Conservation (phyloP, 2,329 filamentous ascomycete species). For the Aspergillus persii region DNA sequence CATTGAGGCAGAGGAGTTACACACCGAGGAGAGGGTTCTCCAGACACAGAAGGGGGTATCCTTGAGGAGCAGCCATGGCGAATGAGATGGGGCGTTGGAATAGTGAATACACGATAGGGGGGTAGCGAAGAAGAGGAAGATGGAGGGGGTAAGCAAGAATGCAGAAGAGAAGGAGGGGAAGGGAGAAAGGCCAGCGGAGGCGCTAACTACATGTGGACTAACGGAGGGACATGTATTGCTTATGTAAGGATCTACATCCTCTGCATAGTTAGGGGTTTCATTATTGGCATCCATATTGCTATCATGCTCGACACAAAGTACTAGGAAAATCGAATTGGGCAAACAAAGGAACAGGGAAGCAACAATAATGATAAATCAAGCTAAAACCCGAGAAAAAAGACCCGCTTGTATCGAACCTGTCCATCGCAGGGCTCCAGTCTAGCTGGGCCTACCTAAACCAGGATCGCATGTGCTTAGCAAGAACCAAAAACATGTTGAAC, state of each 20-base stretch:
- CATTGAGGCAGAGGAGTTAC: slow-evolving; percentile 12
- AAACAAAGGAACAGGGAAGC: neutral
- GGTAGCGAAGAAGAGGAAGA: neutral
- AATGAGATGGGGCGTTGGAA: slow-evolving; percentile 10
- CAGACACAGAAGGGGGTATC: slow-evolving; percentile 85
- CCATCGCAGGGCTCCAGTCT: neutral
- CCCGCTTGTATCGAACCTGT: neutral
- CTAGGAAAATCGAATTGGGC: neutral
- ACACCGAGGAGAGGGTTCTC: slow-evolving; percentile 95
- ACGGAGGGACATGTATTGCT: too few relatives aligned
- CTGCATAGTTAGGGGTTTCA: too few relatives aligned
- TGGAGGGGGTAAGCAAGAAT: neutral
- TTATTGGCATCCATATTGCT: neutral
- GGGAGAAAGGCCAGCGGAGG: too few relatives aligned
- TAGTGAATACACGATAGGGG: neutral
- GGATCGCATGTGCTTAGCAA: neutral
- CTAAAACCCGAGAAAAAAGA: slow-evolving; percentile 4
- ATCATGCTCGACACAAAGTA: neutral
- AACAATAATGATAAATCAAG: slow-evolving; percentile 9
- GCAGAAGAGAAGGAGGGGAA: neutral
- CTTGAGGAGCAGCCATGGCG: slow-evolving; percentile 70
- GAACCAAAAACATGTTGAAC: neutral
- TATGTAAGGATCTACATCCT: too few relatives aligned
- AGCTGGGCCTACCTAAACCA: neutral
- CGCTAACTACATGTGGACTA: too few relatives aligned